Evolutionary conservation across 2,329 filamentous ascomycete genomes (phyloP).

Genomic region (Xylaria hypoxylon): DNA sequence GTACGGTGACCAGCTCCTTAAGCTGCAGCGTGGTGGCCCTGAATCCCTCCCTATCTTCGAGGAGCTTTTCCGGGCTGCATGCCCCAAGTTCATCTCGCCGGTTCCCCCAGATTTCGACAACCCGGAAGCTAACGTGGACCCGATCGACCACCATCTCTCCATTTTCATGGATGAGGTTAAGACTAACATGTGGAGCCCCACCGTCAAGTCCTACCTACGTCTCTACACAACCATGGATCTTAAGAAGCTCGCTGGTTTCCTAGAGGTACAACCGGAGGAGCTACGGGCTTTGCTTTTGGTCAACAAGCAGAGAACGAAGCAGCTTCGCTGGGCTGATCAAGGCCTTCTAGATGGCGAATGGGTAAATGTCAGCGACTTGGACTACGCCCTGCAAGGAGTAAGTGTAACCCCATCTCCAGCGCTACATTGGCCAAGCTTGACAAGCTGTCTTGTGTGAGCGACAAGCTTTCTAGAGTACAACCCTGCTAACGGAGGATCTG

Average conservation of each 20-base stretch:
- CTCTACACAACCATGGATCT: constrained; percentile 99
- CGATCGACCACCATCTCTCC: constrained; percentile 94
- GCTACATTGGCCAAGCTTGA: constrained; percentile 20
- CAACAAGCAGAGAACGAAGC: constrained; percentile 98
- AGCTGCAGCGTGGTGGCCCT: constrained; percentile 94
- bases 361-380: constrained; percentile 92
- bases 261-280: constrained; percentile 97
- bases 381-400: constrained; percentile 96
- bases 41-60: constrained; percentile 97
- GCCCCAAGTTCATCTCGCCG: constrained; percentile 99
- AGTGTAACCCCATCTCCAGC: constrained; percentile 55
- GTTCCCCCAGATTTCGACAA: constrained; percentile 98
- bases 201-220: constrained; percentile 97
- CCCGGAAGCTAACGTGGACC: constrained; percentile 94
- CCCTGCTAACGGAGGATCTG: constrained; percentile 43
- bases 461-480: constrained; percentile 44
- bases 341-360: constrained; percentile 91
- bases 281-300: constrained; percentile 93
- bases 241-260: constrained; percentile 96
- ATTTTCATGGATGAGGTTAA: constrained; percentile 99
- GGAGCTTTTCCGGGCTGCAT: constrained; percentile 97
- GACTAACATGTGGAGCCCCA: constrained; percentile 98
- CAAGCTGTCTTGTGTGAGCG: constrained; percentile 40
- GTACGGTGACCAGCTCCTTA: constrained; percentile 97
- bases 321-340: constrained; percentile 92